A percentile compares a stretch with the other conserved stretches of the same genome.
Conservation (phyloP, 345 rosid genomes). For the Schrenkiella parvula region DNA sequence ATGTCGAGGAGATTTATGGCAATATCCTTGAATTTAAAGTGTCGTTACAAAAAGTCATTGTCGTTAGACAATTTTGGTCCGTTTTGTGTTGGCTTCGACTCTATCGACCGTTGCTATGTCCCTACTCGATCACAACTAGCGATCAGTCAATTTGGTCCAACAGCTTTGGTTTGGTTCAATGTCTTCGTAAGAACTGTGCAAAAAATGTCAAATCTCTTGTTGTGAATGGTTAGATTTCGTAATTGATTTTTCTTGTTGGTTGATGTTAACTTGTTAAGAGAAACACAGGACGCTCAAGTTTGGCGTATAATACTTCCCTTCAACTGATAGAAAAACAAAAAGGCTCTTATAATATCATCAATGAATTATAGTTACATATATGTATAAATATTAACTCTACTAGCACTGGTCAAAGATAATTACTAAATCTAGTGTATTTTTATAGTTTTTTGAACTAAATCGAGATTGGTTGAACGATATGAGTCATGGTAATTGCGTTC, state of each 20-base stretch:
- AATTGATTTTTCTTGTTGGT: slow-evolving; percentile 12
- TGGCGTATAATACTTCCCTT: not conserved
- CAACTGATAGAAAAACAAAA: not conserved
- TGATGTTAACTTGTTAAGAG: slow-evolving; percentile 18
- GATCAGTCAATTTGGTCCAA: slow-evolving; percentile 31
- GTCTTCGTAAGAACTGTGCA: slow-evolving; percentile 10
- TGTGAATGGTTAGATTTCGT: slow-evolving; percentile 25
- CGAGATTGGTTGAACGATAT: not conserved
- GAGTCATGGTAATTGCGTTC: not conserved
- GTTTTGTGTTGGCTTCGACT: slow-evolving; percentile 11
- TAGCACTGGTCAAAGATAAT: not conserved
- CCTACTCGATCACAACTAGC: slow-evolving; percentile 25
- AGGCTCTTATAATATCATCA: not conserved
- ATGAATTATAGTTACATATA: not conserved
- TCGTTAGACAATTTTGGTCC: slow-evolving; percentile 21
- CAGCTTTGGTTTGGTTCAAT: slow-evolving; percentile 18
- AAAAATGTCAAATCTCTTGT: slow-evolving; percentile 20
- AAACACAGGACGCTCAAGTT: slow-evolving; percentile 8
- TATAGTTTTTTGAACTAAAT: not conserved
- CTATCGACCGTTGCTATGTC: slow-evolving; percentile 29
- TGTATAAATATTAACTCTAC: not conserved
- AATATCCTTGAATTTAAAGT: slow-evolving; percentile 10
- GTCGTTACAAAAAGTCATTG: slow-evolving; percentile 22
- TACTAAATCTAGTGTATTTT: not conserved
- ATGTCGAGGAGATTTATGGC: slow-evolving; percentile 32